These are phyloP conservation scores for Posidonia australis DNA, from an alignment of 106 monocot genomes.

Conservation along the genomic window DNA sequence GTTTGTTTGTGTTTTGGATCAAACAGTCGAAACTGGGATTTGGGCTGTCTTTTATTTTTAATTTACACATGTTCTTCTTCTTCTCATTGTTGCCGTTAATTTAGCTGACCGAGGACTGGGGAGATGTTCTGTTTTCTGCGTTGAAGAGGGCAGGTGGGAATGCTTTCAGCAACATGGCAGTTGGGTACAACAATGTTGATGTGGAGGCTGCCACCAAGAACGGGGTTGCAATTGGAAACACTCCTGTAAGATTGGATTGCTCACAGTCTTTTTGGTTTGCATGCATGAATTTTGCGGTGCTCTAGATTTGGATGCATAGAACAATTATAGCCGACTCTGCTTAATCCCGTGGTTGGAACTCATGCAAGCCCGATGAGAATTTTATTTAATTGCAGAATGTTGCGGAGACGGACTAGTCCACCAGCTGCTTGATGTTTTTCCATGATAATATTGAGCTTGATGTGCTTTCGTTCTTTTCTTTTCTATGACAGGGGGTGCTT, in stretches of 20 bases:
- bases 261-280: no score
- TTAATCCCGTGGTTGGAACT: no score
- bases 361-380: no score
- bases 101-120: slow-evolving; percentile 98
- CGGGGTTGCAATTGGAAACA: slow-evolving; percentile 84
- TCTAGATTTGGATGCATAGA: no score
- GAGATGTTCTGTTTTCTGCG: slow-evolving; percentile 89
- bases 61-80: background rate
- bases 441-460: background rate
- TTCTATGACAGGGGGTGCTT: slow-evolving; percentile 67
- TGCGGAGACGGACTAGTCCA: no score
- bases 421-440: no score
- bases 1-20: background rate
- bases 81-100: background rate
- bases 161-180: slow-evolving; percentile 99
- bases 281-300: no score
- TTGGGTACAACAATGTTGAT: slow-evolving; percentile 97
- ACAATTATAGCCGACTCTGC: no score
- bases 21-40: background rate
- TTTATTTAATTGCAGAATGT: no score
- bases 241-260: slow-evolving; percentile 46
- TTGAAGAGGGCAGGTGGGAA: slow-evolving; percentile 79
- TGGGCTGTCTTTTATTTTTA: background rate
- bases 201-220: slow-evolving; percentile 76
- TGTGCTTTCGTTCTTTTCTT: background rate